Conservation (phyloP, 495 filamentous ascomycete genomes). For the Xylaria castorea region DNA sequence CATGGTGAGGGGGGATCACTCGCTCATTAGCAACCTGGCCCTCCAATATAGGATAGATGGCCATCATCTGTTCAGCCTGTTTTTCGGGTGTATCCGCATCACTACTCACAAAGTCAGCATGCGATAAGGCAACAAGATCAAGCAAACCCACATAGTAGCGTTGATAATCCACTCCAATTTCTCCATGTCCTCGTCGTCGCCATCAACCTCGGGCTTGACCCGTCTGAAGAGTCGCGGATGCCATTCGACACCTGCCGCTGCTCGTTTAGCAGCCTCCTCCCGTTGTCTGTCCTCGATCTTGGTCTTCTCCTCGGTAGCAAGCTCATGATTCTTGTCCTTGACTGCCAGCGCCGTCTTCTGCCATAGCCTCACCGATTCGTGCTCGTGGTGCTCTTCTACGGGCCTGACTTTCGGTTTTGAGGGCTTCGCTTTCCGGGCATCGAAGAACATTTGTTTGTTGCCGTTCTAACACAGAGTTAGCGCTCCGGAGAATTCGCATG, state of each 20-base stretch:
- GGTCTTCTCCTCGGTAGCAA: constrained; percentile 93
- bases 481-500: not conserved
- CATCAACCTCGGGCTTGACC: constrained; percentile 74
- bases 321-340: constrained; percentile 81
- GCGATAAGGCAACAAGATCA: not conserved
- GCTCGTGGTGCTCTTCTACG: constrained; percentile 83
- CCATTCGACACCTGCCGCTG: constrained; percentile 87
- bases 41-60: constrained; percentile 82
- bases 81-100: constrained; percentile 73
- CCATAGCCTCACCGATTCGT: constrained; percentile 92
- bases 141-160: constrained; percentile 73
- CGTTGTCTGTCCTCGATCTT: constrained; percentile 92
- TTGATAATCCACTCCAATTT: constrained; percentile 95
- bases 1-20: constrained; percentile 47
- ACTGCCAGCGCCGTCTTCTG: constrained; percentile 78
- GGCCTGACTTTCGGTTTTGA: constrained; percentile 78
- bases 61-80: constrained; percentile 82
- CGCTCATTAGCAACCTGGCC: constrained; percentile 62
- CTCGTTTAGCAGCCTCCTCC: constrained; percentile 82
- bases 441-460: constrained; percentile 87
- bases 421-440: constrained; percentile 77
- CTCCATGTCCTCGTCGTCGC: constrained; percentile 80
- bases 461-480: constrained; percentile 65
- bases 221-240: constrained; percentile 81
- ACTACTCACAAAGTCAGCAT: constrained; percentile 42